A percentile compares a stretch with the other conserved stretches of the same genome.
phyloP scores from a whole-genome alignment of 2,329 filamentous ascomycete species.

The Colletotrichum melonis region DNA sequence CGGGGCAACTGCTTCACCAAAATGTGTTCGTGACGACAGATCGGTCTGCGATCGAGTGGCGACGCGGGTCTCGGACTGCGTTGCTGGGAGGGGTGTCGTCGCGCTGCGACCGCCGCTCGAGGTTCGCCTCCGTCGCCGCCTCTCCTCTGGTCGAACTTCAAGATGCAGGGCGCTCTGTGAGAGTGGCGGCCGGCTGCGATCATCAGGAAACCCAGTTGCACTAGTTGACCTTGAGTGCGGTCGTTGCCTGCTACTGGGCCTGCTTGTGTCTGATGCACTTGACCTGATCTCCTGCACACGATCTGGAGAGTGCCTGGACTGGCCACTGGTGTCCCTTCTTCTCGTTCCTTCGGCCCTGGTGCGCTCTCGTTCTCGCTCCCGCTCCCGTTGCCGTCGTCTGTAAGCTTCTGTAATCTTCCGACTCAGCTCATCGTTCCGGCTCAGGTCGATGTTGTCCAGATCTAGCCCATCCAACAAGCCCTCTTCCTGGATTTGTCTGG shows the following conservation, averaged over 20 bases:
- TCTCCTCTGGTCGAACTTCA: conserved; percentile 61
- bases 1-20: conserved; percentile 48
- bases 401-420: conserved; percentile 92
- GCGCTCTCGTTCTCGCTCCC: conserved; percentile 69
- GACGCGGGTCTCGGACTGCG: conserved; percentile 57
- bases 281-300: conserved; percentile 29
- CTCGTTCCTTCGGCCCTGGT: conserved; percentile 39
- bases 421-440: conserved; percentile 89
- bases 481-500: conserved; percentile 89
- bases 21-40: conserved; percentile 58
- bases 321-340: conserved; percentile 54
- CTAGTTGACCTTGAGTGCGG: conserved; percentile 60
- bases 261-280: conserved; percentile 40
- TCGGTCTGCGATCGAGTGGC: conserved; percentile 75
- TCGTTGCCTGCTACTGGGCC: conserved; percentile 42
- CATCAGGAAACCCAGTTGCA: conserved; percentile 55
- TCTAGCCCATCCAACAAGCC: conserved; percentile 90
- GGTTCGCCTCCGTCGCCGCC: conserved; percentile 60
- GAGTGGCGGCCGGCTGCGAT: conserved; percentile 63
- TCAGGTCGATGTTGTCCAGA: conserved; percentile 85
- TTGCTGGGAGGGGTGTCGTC: conserved; percentile 58
- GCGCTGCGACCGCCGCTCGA: conserved; percentile 67
- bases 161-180: conserved; percentile 58
- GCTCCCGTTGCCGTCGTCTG: conserved; percentile 77
- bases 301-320: conserved; percentile 48